Percentiles rank a stretch among this genome's conserved stretches.
Evolutionary conservation across 164 flowering plant genomes (phyloP).

Genomic region (Tetracentron sinense): DNA sequence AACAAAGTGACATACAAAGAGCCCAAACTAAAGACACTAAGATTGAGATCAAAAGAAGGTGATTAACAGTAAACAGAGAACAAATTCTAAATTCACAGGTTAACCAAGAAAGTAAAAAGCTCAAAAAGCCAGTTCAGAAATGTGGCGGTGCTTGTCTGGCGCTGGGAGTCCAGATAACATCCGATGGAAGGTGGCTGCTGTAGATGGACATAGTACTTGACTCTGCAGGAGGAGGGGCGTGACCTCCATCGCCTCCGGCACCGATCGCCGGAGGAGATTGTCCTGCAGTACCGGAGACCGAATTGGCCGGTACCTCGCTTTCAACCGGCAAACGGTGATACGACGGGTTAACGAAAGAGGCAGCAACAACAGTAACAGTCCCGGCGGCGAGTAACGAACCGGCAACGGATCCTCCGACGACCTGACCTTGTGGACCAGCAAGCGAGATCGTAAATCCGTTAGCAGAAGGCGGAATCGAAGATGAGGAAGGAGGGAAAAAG

Average conservation of each 20-base stretch:
- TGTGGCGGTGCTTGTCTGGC: neutral
- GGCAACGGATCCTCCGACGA: constrained; percentile 54
- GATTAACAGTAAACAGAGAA: too few relatives aligned
- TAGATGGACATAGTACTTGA: constrained; percentile 3
- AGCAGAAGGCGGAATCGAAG: constrained; percentile 5
- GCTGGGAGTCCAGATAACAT: constrained; percentile 7
- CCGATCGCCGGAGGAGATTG: constrained; percentile 20
- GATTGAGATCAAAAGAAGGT: too few relatives aligned
- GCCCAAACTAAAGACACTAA: too few relatives aligned
- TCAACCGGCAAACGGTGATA: constrained; percentile 41
- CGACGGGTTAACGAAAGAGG: constrained; percentile 46
- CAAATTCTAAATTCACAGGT: too few relatives aligned
- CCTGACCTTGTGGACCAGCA: constrained; percentile 71
- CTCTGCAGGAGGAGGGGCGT: constrained; percentile 1
- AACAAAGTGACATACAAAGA: too few relatives aligned
- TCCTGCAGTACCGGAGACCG: constrained; percentile 13
- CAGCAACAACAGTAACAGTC: constrained; percentile 45
- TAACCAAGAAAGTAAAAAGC: too few relatives aligned
- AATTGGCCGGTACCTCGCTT: constrained; percentile 22
- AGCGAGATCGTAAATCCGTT: constrained; percentile 43
- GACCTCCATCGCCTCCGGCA: constrained; percentile 7
- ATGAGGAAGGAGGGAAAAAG: constrained; percentile 15
- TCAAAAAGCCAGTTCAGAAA: neutral
- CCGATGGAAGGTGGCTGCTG: constrained; percentile 5
- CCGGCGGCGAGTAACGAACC: constrained; percentile 45